Evolutionary conservation across 2,329 filamentous ascomycete genomes (phyloP), one percentile per base, ranked within the genome.

Genomic region (Fusarium goolgardi): DNA sequence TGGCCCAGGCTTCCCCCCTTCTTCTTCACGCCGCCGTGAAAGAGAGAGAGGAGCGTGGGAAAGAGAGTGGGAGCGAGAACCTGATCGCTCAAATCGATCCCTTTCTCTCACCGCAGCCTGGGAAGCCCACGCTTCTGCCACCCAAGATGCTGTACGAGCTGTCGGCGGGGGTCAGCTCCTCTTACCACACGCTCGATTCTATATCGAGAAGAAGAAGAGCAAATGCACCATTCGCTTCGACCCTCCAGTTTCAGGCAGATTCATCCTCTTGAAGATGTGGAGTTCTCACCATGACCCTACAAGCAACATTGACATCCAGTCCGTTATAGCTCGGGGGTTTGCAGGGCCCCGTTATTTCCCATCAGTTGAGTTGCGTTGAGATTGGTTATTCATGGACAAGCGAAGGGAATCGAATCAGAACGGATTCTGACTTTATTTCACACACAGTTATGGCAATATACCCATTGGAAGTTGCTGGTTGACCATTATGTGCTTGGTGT

Each of bases 261-360:
- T 91, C 76, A 91, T 98, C 53, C 80, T 97, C 41, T 83, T 98
- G 67, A 97, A 97, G 82, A 88, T 97, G 77, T 97, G 93, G 92
- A 94, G 90, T 72, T 91, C 91, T 3, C 87, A 88, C 61, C 86
- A 88, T 27, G 88, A 90, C 47, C 84, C 86, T 6, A 72, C 76
- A 7, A 82, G 82, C 60, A 97, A 96, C 73, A 96, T 97, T 67
- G 94, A 97, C 75, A 93, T 98, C 39, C 91, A 97, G 77, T 93
- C 90, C 45, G 90, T 97, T 25, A 86, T 94, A 59, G 91, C 90
- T 2, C 90, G 91, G 73, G 95, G 95, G 0, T 97, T 90, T 78
- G 92, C 93, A 0, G 95, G 95, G 6, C 91, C 92, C 12, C 87
- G 94, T 62, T 97, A 90, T 78, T 96, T 96, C 74, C 92, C 93